phyloP scores from a whole-genome alignment of 768 basidiomycete genomes.

The Coprinopsis sp. region DNA sequence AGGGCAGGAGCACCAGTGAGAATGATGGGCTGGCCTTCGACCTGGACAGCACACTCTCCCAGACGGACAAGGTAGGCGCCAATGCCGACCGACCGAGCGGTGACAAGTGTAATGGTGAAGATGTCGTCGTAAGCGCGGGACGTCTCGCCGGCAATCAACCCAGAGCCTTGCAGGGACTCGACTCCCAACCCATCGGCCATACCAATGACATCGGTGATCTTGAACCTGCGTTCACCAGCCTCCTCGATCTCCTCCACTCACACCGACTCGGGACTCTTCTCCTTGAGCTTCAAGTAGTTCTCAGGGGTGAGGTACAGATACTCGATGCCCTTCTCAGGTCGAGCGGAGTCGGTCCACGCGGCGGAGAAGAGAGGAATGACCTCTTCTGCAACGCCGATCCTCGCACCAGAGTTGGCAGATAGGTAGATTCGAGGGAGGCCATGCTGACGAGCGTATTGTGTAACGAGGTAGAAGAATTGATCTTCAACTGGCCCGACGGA shows the following conservation, averaged over 20 bases:
- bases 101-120: conserved; percentile 98
- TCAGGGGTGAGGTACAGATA: conserved; percentile 96
- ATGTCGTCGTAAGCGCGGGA: conserved; percentile 99
- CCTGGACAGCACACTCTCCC: conserved; percentile 96
- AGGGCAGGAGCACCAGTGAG: conserved; percentile 94
- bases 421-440: conserved; percentile 96
- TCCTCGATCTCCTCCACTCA: conserved; percentile 82
- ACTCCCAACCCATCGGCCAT: conserved; percentile 97
- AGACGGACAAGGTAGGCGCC: conserved; percentile 98
- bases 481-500: conserved; percentile 96
- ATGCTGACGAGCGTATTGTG: conserved; percentile 83
- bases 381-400: conserved; percentile 94
- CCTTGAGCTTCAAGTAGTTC: conserved; percentile 83
- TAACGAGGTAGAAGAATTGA: conserved; percentile 93
- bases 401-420: conserved; percentile 97
- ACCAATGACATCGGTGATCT: conserved; percentile 95
- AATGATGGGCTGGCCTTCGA: conserved; percentile 99
- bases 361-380: conserved; percentile 81
- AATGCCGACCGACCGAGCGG: conserved; percentile 97
- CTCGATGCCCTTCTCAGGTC: conserved; percentile 92
- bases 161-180: conserved; percentile 92
- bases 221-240: conserved; percentile 82
- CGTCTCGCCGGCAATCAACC: conserved; percentile 97
- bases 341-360: conserved; percentile 78
- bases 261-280: conserved; percentile 75